Percentiles rank a stretch among this genome's conserved stretches.
Conservation (phyloP, 2,329 filamentous ascomycete genomes). For the Byssochlamys sp. region DNA sequence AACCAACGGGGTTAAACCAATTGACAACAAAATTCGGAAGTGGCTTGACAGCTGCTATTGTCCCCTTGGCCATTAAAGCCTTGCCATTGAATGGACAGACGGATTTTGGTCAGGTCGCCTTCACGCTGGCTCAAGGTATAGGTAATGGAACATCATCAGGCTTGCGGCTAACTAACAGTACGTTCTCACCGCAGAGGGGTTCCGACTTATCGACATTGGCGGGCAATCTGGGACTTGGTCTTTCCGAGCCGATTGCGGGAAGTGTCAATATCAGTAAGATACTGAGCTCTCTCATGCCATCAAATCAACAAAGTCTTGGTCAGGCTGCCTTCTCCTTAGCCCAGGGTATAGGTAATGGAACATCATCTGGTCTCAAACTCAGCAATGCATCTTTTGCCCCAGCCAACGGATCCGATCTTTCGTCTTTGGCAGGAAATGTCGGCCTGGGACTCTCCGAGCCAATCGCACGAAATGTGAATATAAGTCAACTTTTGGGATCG, state of each 20-base stretch:
- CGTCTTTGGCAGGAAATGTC: background rate
- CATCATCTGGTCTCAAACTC: too few species aligned
- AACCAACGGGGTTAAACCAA: background rate
- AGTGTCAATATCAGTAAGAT: background rate
- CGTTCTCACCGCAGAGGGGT: background rate
- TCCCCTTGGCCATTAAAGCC: background rate
- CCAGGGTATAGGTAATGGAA: too few species aligned
- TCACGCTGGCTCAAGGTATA: background rate
- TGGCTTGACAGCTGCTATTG: background rate
- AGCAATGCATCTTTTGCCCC: too few species aligned
- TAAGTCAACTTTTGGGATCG: too few species aligned
- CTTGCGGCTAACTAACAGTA: background rate
- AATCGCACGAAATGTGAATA: background rate
- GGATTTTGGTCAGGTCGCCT: background rate
- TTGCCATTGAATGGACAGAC: background rate
- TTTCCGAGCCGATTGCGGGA: background rate
- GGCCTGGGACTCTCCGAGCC: background rate
- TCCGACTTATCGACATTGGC: background rate
- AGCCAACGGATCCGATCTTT: background rate
- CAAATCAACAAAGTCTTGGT: too few species aligned
- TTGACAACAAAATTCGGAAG: background rate
- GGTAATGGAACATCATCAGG: background rate
- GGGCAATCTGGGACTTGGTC: background rate
- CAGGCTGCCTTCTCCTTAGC: too few species aligned
- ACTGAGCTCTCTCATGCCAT: too few species aligned